Evolutionary conservation across 164 flowering plant species (phyloP), one percentile per base, ranked within the genome.

Genomic region (Tetrastigma voinierianum): DNA sequence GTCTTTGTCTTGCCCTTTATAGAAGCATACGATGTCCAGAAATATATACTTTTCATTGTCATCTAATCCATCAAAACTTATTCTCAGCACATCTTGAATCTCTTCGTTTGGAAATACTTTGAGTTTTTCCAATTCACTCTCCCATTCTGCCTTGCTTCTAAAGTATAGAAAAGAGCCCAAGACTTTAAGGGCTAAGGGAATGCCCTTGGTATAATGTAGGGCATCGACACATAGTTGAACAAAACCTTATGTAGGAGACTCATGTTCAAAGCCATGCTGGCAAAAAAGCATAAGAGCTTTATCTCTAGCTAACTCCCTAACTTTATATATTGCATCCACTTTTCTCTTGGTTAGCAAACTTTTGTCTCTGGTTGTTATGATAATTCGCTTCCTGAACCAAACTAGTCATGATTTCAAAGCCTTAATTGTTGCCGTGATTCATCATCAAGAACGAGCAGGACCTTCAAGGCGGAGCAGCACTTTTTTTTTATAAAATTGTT

Each of bases 361-460:
- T 5, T 40, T 13, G 3, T 61, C 10, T 18, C 62, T 32, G 14
- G 62, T 59, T 15, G 62, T 59, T 1, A 59, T 43, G 18, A 59
- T 43, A 9, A 59, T 61, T 46, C 32, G 44, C 64, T 61, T 46
- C 64, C 49, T 4, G 24, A 10, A 19, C 51, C 9, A 17, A 61
- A 46, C 64, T 51, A 61, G 2, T 61, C 1, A 15, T n/a, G 64
- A 19, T 15, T 20, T 19, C 51, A 63, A 14, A 5, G 54, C 19
- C 3, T 21, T 4, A 68, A 24, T 51, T 68, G 49, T 11, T 68
- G 21, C n/a, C 16, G 23, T 51, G 32, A 51, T 25, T 46, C 3
- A 69, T 25, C 57, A 69, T 69, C 72, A 46, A 62, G 57, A 14
- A 69, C 49, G 12, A 69, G 0, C 2, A 62, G 67, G 46, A 62